Percentiles rank a stretch among this genome's conserved stretches.
Conservation (phyloP, 2,329 filamentous ascomycete species). For the Hypomyces perniciosus region DNA sequence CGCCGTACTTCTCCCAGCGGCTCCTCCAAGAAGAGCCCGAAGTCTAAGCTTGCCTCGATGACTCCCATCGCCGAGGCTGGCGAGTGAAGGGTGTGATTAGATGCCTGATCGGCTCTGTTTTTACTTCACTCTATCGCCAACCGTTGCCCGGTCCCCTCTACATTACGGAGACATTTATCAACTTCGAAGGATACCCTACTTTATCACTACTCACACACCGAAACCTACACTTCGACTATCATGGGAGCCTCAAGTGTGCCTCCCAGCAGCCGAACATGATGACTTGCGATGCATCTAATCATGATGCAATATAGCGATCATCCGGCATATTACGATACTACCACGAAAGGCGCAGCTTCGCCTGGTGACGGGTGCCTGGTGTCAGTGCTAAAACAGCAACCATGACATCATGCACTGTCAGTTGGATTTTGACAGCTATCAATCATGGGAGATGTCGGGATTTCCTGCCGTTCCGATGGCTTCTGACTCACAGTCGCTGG, state of each 20-base stretch:
- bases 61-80: conserved; percentile 47
- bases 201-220: background rate
- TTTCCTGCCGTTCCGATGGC: too few relatives aligned
- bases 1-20: conserved; percentile 31
- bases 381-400: background rate
- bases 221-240: background rate
- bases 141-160: background rate
- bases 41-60: conserved; percentile 44
- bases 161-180: too few relatives aligned
- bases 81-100: conserved; percentile 11
- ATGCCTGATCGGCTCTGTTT: background rate
- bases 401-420: background rate
- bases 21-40: conserved; percentile 45
- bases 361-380: background rate
- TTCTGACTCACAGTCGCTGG: background rate
- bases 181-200: background rate
- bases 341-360: background rate
- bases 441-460: background rate
- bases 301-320: background rate
- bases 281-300: background rate
- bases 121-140: background rate
- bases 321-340: background rate
- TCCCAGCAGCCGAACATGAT: background rate
- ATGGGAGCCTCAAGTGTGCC: background rate
- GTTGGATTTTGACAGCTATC: background rate